Evolutionary conservation across 768 basidiomycete genomes (phyloP), one percentile per base, ranked within the genome.

Genomic region (Leccinum obscurum): DNA sequence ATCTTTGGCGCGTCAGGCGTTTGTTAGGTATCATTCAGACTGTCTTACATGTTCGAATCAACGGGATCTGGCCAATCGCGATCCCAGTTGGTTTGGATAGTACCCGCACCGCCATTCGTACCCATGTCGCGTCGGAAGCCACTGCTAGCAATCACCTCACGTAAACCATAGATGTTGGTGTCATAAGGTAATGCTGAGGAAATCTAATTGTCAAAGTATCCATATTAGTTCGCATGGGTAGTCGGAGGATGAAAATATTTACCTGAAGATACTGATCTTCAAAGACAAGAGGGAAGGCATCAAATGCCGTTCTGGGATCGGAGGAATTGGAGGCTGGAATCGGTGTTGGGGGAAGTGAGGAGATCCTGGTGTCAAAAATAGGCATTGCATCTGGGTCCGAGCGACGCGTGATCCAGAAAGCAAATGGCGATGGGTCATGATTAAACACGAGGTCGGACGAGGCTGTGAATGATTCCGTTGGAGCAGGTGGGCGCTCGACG

Each of bases 201-300:
- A 20, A 93, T 63, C 85, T 86, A 60, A 3, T 15, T 55, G 1
- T 22, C 26, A 15, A 35, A n/a, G 39, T 4, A 9, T 17, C 39
- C 3, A 3, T 9, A 35, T 53, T 11, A 53, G 17, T 41, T 5
- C 39, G 11, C 15, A 37, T 37, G 28, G 7, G 22, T 30, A 44
- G 35, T 20, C n/a, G n/a, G 32, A 52, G 28, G 1, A 22, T 9
- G 9, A 32, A 24, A 30, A 1, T 11, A 32, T 60, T 53, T 58
- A 85, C 84, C 80, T 92, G 89, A 22, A 93, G 79, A 68, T 91
- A 92, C 66, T 88, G 87, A 62, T 92, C 85, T 65, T 92, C 90
- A 66, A 92, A 92, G 13, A 93, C 82, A 11, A 93, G 76, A 0
- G 85, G 83, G 59, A 90, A 89, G 0, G 81, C 85, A 57, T 85